phyloP scores from a whole-genome alignment of 208 protist genomes.

The Phytomonas sp. region DNA sequence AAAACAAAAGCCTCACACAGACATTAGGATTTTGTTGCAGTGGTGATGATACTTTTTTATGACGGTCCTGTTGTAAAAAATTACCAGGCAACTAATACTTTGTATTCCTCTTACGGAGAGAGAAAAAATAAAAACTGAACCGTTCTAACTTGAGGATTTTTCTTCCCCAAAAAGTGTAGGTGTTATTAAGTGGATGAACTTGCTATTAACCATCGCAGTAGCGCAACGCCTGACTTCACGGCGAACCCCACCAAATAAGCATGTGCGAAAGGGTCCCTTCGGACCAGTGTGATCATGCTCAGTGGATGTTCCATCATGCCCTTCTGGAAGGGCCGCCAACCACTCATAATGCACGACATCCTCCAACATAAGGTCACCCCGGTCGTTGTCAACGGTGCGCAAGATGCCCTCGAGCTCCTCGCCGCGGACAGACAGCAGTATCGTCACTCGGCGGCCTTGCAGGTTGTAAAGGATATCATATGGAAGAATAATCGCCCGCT shows the following conservation, averaged over 20 bases:
- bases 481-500: conserved; percentile 36
- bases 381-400: conserved; percentile 55
- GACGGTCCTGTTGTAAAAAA: neutral
- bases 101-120: neutral
- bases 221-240: conserved; percentile 29
- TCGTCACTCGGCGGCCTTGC: conserved; percentile 55
- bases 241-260: conserved; percentile 29
- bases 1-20: neutral
- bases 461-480: conserved; percentile 65
- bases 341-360: conserved; percentile 60
- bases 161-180: conserved; percentile 34
- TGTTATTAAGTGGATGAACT: conserved; percentile 59
- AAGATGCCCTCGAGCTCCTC: conserved; percentile 65
- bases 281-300: neutral
- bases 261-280: conserved; percentile 11
- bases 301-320: neutral
- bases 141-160: conserved; percentile 12
- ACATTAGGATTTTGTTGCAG: neutral
- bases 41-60: neutral
- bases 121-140: conserved; percentile 1
- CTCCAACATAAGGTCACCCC: conserved; percentile 58
- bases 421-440: conserved; percentile 42
- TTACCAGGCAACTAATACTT: neutral
- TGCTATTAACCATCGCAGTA: conserved; percentile 64
- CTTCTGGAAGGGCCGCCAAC: conserved; percentile 5